Conservation (phyloP, 805 yeast species). For the Lipomyces japonicus region DNA sequence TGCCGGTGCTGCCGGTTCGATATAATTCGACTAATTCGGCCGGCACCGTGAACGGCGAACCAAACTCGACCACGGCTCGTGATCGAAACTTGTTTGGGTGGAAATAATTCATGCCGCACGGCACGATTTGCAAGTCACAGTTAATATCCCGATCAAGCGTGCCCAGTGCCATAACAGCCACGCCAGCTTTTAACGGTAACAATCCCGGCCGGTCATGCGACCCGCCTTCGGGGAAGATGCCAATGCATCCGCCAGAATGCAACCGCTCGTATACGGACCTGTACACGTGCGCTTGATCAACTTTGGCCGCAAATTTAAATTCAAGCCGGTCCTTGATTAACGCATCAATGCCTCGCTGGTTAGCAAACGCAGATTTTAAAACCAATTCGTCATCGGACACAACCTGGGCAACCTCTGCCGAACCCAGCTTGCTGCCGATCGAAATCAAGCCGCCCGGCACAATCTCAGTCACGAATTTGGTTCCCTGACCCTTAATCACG, state of each 20-base stretch:
- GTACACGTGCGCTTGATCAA: constrained; percentile 82
- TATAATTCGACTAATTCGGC: constrained; percentile 62
- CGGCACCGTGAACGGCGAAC: constrained; percentile 72
- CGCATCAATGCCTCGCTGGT: constrained; percentile 44
- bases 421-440: constrained; percentile 73
- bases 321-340: constrained; percentile 48
- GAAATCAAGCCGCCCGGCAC: constrained; percentile 64
- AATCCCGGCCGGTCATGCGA: constrained; percentile 92
- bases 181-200: constrained; percentile 93
- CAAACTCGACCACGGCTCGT: constrained; percentile 92
- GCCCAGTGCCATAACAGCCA: constrained; percentile 96
- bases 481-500: constrained; percentile 59
- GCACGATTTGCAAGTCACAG: constrained; percentile 82
- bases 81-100: constrained; percentile 94
- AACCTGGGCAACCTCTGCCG: constrained; percentile 65
- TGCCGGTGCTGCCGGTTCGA: constrained; percentile 55
- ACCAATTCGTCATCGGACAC: constrained; percentile 66
- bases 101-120: constrained; percentile 96
- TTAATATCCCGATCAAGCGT: constrained; percentile 76
- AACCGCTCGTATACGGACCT: constrained; percentile 80
- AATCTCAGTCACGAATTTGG: constrained; percentile 64
- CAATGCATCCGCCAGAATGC: constrained; percentile 74
- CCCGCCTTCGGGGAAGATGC: constrained; percentile 98
- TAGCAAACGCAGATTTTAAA: constrained; percentile 66
- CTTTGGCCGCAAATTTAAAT: constrained; percentile 72